Percentiles rank a stretch among this genome's conserved stretches.
These are phyloP conservation scores for Plantago lanceolata DNA, from an alignment of 305 asterid species.

Conservation along the genomic window DNA sequence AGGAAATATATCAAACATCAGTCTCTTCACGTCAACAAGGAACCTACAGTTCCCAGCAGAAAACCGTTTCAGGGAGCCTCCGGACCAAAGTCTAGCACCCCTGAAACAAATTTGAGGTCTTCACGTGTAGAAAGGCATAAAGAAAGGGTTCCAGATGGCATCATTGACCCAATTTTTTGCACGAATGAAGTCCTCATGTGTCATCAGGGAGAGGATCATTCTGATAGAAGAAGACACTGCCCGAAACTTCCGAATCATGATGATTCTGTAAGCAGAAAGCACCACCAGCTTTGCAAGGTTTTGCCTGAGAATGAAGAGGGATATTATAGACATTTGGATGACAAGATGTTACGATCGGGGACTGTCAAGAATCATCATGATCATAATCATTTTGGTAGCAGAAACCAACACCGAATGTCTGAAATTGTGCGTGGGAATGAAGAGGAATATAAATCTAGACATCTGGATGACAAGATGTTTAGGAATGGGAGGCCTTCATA, in stretches of 20 bases:
- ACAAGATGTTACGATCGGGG: slow-evolving; percentile 23
- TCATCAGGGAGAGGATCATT: slow-evolving; percentile 30
- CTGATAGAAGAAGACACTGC: slow-evolving; percentile 26
- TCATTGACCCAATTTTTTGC: slow-evolving; percentile 22
- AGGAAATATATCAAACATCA: slow-evolving; percentile 25
- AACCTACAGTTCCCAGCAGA: slow-evolving; percentile 23
- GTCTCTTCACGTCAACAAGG: slow-evolving; percentile 24
- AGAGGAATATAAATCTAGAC: slow-evolving; percentile 27
- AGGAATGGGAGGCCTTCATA: slow-evolving; percentile 28
- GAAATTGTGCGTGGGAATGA: slow-evolving; percentile 34
- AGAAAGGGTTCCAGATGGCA: slow-evolving; percentile 27
- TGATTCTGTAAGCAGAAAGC: slow-evolving; percentile 31
- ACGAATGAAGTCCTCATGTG: slow-evolving; percentile 20
- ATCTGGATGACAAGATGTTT: slow-evolving; percentile 24
- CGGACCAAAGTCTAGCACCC: slow-evolving; percentile 21
- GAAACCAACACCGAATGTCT: slow-evolving; percentile 31
- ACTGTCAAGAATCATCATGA: slow-evolving; percentile 21
- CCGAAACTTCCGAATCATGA: slow-evolving; percentile 27
- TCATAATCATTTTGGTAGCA: slow-evolving; percentile 30
- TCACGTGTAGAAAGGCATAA: slow-evolving; percentile 27
- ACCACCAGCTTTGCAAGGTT: slow-evolving; percentile 33
- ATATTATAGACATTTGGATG: slow-evolving; percentile 27
- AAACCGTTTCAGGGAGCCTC: slow-evolving; percentile 21
- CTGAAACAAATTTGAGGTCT: slow-evolving; percentile 31
- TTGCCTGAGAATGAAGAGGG: slow-evolving; percentile 31